A percentile compares a stretch with the other conserved stretches of the same genome.
These are phyloP conservation scores for Colletotrichum navitas DNA, from an alignment of 2,329 filamentous ascomycete genomes.

Conservation along the genomic window DNA sequence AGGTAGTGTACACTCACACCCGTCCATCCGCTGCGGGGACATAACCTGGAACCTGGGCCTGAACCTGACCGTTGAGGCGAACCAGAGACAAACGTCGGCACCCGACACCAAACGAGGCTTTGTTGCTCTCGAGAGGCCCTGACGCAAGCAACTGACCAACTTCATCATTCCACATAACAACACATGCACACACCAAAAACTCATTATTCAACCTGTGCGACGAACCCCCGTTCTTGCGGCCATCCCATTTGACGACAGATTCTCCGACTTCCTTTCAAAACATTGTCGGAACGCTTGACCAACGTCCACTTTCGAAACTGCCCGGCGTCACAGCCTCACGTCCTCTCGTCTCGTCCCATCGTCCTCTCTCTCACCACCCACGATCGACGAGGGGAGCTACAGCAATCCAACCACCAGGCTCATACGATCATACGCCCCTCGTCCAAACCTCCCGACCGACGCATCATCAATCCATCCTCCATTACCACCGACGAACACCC, in stretches of 20 bases:
- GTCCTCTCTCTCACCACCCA: not conserved
- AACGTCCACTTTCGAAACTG: not conserved
- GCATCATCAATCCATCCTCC: not conserved
- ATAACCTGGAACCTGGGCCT: not conserved
- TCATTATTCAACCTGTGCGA: not conserved
- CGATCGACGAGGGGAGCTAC: conserved; percentile 13
- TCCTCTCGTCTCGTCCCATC: not conserved
- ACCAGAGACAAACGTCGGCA: conserved; percentile 1
- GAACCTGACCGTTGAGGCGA: conserved; percentile 2
- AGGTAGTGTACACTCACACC: not conserved
- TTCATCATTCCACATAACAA: conserved; percentile 23
- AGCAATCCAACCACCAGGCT: not conserved
- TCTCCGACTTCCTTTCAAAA: not conserved
- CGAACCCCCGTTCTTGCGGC: not conserved
- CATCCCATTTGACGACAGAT: not conserved
- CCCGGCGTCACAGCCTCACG: not conserved
- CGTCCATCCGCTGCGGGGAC: not conserved
- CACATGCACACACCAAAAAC: not conserved
- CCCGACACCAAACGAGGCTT: conserved; percentile 1
- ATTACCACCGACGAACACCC: not conserved
- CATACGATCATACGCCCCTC: conserved; percentile 19
- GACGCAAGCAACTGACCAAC: conserved; percentile 27
- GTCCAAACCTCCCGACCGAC: conserved; percentile 23
- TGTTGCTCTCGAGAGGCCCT: conserved; percentile 10
- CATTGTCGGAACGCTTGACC: not conserved